Percentiles rank a stretch among this genome's conserved stretches.
Evolutionary conservation across 2,329 filamentous ascomycete species (phyloP).

Genomic region (Aspergillus sergii): DNA sequence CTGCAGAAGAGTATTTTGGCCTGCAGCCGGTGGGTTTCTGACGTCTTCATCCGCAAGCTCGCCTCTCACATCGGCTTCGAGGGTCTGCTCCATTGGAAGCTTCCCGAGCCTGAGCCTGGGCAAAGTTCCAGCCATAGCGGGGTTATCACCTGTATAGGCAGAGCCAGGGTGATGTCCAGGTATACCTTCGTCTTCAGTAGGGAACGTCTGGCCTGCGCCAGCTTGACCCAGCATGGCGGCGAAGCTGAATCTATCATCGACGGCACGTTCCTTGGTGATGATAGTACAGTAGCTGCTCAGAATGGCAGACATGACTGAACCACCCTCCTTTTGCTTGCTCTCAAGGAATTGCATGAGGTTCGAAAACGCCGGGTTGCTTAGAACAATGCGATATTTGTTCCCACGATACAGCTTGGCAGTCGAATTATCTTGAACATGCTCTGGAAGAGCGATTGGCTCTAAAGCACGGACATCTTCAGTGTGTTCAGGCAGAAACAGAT

Average conservation of each 20-base stretch:
- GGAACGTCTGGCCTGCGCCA: constrained; percentile 58
- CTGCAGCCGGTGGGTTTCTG: constrained; percentile 70
- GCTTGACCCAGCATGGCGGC: constrained; percentile 60
- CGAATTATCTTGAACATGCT: constrained; percentile 75
- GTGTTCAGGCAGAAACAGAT: constrained; percentile 74
- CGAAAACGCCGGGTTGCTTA: constrained; percentile 83
- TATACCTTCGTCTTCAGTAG: constrained; percentile 69
- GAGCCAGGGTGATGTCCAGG: constrained; percentile 68
- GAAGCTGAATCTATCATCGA: constrained; percentile 61
- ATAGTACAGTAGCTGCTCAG: constrained; percentile 65
- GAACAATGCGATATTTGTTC: constrained; percentile 85
- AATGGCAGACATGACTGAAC: constrained; percentile 74
- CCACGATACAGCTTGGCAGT: constrained; percentile 79
- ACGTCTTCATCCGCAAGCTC: constrained; percentile 84
- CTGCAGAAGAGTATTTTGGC: constrained; percentile 75
- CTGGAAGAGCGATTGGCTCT: constrained; percentile 71
- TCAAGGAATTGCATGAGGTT: constrained; percentile 88
- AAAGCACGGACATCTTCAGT: constrained; percentile 77
- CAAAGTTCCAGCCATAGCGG: constrained; percentile 58
- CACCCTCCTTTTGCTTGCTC: constrained; percentile 79
- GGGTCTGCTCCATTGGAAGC: constrained; percentile 77
- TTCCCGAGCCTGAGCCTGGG: constrained; percentile 74
- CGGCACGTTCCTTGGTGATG: constrained; percentile 60
- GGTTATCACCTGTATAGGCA: constrained; percentile 61
- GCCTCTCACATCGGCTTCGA: constrained; percentile 82